Evolutionary conservation across 352 stramenopile species (phyloP), one percentile per base, ranked within the genome.

Genomic region (Globisporangium solare): DNA sequence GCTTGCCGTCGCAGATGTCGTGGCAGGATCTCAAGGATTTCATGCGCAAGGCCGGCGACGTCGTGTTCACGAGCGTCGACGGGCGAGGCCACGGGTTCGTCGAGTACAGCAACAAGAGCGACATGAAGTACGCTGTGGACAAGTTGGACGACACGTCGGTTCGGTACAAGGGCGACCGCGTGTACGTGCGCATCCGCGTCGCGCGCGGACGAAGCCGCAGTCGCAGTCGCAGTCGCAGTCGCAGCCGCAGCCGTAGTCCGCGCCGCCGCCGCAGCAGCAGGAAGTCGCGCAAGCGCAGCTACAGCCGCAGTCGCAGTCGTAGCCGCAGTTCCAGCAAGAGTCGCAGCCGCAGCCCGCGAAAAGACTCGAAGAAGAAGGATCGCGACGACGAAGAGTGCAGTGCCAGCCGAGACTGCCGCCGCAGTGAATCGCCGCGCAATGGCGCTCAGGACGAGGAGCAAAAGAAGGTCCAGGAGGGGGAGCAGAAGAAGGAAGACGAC

Each of bases 21-120:
- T 83, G 68, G 71, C 74, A 85, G 45, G 84, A 92, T 58, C 64
- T 92, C 3, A 89, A 90, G 63, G 76, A 87, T 37, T 81, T 82
- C 60, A 80, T 91, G 59, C 73, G 73, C 20, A 76, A 75, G 43
- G 76, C 67, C 0, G 80, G 76, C 18, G 84, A 92, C 47, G 82
- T 92, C 24, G 56, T 85, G 21, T 80, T 86, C 49, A 66, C 79
- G 1, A 76, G 89, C 54, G 82, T 92, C 31, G 79, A 94, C 51
- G 70, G 76, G 2, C 70, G 68, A n/a, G 84, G 84, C 14, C 64
- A 65, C n/a, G 84, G 78, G 7, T 63, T 77, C 35, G 83, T 88
- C 7, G 83, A 84, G 48, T 94, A 86, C 54, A 63, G 62, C 56
- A 89, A 81, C 56, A 74, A 82, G 54, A 64, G 75, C n/a, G 78